Conservation (phyloP, 495 filamentous ascomycete species). For the Xylaria acuta region DNA sequence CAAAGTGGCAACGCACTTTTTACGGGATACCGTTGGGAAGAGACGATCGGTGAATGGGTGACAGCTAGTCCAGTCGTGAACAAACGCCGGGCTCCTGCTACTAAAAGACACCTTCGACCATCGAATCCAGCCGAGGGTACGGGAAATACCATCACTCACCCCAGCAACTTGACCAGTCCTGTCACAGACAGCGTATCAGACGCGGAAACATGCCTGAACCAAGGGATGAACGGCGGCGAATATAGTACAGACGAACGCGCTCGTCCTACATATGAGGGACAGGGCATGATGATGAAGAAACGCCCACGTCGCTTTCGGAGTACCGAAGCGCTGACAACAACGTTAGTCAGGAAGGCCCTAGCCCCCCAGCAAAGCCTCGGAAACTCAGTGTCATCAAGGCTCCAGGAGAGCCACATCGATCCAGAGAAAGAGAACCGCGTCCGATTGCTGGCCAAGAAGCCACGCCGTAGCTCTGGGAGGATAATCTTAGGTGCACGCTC, state of each 20-base stretch:
- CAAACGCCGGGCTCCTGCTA: constrained; percentile 23
- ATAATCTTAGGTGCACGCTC: constrained; percentile 24
- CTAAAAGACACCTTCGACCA: constrained; percentile 25
- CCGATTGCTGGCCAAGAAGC: constrained; percentile 29
- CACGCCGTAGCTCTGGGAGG: constrained; percentile 33
- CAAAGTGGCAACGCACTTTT: constrained; percentile 33
- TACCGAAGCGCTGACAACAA: constrained; percentile 23
- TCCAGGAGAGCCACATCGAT: constrained; percentile 27
- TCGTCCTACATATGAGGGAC: constrained; percentile 11
- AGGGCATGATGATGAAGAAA: constrained; percentile 33
- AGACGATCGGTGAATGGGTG: constrained; percentile 63
- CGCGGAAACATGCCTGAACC: constrained; percentile 27
- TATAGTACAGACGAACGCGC: neutral
- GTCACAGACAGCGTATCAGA: constrained; percentile 31
- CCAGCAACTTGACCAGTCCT: constrained; percentile 22
- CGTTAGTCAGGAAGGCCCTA: neutral
- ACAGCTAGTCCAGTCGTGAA: constrained; percentile 40
- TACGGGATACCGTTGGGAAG: constrained; percentile 57
- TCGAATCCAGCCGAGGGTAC: constrained; percentile 24
- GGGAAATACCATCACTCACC: constrained; percentile 22
- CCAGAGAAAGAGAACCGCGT: constrained; percentile 36
- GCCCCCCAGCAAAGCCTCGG: constrained; percentile 10
- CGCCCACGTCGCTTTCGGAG: constrained; percentile 27
- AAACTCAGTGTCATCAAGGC: neutral
- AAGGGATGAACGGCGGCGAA: constrained; percentile 21